Percentiles rank a stretch among this genome's conserved stretches.
These are phyloP conservation scores for Pythium myriotylum DNA, from an alignment of 352 stramenopile genomes.

Conservation along the genomic window DNA sequence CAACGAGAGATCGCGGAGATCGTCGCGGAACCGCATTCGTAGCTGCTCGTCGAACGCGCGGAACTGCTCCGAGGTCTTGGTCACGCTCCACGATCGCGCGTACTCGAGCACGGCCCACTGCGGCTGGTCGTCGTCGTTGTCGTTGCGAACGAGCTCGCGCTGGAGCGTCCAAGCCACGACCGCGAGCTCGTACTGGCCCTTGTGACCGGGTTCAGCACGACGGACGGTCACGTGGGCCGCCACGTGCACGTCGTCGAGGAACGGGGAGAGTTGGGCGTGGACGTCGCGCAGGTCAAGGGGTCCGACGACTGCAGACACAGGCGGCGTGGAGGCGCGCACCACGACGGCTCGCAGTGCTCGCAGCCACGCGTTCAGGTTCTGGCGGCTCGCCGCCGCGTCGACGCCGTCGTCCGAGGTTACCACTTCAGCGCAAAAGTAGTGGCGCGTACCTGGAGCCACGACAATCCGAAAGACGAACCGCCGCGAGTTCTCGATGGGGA, in stretches of 20 bases:
- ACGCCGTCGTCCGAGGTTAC: slow-evolving; percentile 13
- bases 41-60: slow-evolving; percentile 57
- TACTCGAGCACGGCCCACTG: slow-evolving; percentile 73
- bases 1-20: slow-evolving; percentile 54
- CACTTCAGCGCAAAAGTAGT: slow-evolving; percentile 66
- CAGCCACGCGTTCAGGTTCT: slow-evolving; percentile 56
- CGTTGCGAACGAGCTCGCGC: slow-evolving; percentile 43
- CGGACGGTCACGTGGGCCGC: slow-evolving; percentile 42
- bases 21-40: slow-evolving; percentile 36
- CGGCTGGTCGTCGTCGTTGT: slow-evolving; percentile 13
- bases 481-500: slow-evolving; percentile 54
- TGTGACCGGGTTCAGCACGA: slow-evolving; percentile 20
- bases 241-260: slow-evolving; percentile 57
- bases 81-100: slow-evolving; percentile 50
- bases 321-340: slow-evolving; percentile 3
- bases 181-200: slow-evolving; percentile 49
- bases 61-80: slow-evolving; percentile 51
- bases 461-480: slow-evolving; percentile 72
- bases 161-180: slow-evolving; percentile 66
- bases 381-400: slow-evolving; percentile 39
- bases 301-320: neutral
- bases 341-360: slow-evolving; percentile 33
- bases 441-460: slow-evolving; percentile 23
- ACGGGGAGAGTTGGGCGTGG: slow-evolving; percentile 41
- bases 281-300: slow-evolving; percentile 42